Percentiles rank a stretch among this genome's conserved stretches.
phyloP scores from a whole-genome alignment of 495 filamentous ascomycete species.

The Zalerion maritima region DNA sequence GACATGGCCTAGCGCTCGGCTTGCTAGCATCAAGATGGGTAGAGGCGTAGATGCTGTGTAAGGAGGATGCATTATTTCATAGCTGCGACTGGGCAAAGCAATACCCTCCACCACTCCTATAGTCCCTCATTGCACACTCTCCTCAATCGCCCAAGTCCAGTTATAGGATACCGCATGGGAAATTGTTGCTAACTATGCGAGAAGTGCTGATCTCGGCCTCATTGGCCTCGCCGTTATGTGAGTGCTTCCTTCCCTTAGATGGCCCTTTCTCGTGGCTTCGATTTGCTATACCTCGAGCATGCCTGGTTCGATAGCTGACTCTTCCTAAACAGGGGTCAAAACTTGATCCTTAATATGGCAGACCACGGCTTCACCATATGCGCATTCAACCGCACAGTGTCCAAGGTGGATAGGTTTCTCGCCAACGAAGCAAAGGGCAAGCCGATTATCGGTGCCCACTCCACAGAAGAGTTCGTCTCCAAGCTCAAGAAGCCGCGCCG shows the following conservation, averaged over 20 bases:
- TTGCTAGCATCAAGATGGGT: slow-evolving; percentile 72
- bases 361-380: slow-evolving; percentile 92
- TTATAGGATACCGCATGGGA: slow-evolving; percentile 11
- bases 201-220: slow-evolving; percentile 84
- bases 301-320: slow-evolving; percentile 3
- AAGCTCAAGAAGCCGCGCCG: slow-evolving; percentile 95
- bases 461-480: slow-evolving; percentile 78
- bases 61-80: too few species aligned
- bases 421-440: slow-evolving; percentile 91
- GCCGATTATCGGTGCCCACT: slow-evolving; percentile 84
- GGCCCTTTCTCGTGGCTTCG: slow-evolving; percentile 2
- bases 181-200: slow-evolving; percentile 32
- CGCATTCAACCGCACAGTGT: slow-evolving; percentile 93
- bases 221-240: slow-evolving; percentile 99
- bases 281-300: slow-evolving; percentile 2
- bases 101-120: too few species aligned
- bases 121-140: too few species aligned
- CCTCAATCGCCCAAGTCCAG: too few species aligned
- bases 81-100: too few species aligned
- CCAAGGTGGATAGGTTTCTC: slow-evolving; percentile 94
- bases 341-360: slow-evolving; percentile 96
- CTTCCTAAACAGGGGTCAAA: slow-evolving; percentile 44
- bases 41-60: slow-evolving; percentile 29
- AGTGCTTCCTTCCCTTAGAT: slow-evolving; percentile 15
- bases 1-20: slow-evolving; percentile 82